These are phyloP conservation scores for Trebouxia sp. DNA, from an alignment of 139 green algal species.

Conservation along the genomic window DNA sequence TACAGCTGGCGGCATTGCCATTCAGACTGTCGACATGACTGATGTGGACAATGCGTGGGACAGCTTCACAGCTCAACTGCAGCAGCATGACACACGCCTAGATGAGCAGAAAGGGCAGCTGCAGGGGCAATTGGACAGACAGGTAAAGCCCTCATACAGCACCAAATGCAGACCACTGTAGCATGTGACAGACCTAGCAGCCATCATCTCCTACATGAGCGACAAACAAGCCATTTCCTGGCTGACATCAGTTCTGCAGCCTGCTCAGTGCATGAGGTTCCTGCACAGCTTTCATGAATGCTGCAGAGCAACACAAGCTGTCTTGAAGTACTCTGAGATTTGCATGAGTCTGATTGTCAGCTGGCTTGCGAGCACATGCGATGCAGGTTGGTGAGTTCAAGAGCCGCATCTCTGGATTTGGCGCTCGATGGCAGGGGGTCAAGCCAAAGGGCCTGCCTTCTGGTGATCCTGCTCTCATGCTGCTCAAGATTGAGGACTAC, in stretches of 20 bases:
- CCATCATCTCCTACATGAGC: neutral
- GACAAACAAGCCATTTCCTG: neutral
- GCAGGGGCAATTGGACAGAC: slow-evolving; percentile 37
- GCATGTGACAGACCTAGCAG: neutral
- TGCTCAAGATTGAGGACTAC: slow-evolving; percentile 69
- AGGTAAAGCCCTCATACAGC: neutral
- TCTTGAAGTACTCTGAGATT: no score
- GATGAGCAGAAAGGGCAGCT: slow-evolving; percentile 70
- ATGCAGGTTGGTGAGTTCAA: slow-evolving; percentile 66
- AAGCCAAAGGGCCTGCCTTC: slow-evolving; percentile 66
- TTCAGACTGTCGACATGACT: slow-evolving; percentile 61
- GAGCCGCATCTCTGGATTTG: slow-evolving; percentile 51
- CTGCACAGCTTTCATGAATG: neutral
- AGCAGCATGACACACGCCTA: slow-evolving; percentile 66
- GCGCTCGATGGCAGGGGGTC: slow-evolving; percentile 51
- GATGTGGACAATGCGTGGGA: slow-evolving; percentile 74
- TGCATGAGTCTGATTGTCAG: no score
- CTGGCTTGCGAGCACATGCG: neutral
- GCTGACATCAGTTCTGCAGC: neutral
- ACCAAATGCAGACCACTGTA: neutral
- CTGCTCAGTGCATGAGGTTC: neutral
- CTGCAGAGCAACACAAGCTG: neutral
- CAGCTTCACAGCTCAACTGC: slow-evolving; percentile 66
- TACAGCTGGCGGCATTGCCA: slow-evolving; percentile 36
- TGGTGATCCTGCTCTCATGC: slow-evolving; percentile 64